A percentile compares a stretch with the other conserved stretches of the same genome.
These are phyloP conservation scores for Geranomyces variabilis DNA, from an alignment of 192 early-diverging fungal species.

Conservation along the genomic window DNA sequence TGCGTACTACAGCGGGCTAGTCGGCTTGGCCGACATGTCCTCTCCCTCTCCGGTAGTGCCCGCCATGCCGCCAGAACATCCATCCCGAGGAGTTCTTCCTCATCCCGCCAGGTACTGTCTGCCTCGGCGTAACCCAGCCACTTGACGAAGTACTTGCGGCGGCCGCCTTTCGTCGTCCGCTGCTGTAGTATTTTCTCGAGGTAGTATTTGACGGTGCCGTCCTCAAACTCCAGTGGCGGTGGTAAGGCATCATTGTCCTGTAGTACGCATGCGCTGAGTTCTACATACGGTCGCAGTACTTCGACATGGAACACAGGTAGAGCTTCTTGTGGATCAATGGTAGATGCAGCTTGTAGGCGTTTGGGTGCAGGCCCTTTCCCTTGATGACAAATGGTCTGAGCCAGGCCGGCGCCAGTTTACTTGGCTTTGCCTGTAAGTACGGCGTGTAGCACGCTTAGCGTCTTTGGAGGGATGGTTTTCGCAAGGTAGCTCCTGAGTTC, in stretches of 20 bases:
- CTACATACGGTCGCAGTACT: neutral
- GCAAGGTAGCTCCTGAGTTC: no score
- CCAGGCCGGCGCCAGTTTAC: neutral
- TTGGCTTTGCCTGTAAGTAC: neutral
- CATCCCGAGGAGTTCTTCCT: no score
- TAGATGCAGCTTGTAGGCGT: slow-evolving; percentile 4
- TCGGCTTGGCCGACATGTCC: no score
- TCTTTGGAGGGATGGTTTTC: no score
- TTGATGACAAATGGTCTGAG: neutral
- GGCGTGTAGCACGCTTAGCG: no score
- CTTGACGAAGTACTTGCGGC: neutral
- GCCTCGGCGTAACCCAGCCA: neutral
- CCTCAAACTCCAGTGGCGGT: neutral
- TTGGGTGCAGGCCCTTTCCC: slow-evolving; percentile 9
- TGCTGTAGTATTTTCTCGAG: neutral
- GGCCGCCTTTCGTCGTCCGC: neutral
- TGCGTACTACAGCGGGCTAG: no score
- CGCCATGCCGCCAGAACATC: no score
- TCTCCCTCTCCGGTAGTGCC: no score
- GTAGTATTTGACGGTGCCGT: neutral
- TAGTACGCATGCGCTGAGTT: neutral
- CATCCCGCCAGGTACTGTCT: no score
- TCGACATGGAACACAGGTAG: slow-evolving; percentile 17
- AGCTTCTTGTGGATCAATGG: neutral
- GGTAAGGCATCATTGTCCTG: neutral